Base-by-base conservation (phyloP, 2,329 filamentous ascomycete species). In the Cercospora beticola region DNA sequence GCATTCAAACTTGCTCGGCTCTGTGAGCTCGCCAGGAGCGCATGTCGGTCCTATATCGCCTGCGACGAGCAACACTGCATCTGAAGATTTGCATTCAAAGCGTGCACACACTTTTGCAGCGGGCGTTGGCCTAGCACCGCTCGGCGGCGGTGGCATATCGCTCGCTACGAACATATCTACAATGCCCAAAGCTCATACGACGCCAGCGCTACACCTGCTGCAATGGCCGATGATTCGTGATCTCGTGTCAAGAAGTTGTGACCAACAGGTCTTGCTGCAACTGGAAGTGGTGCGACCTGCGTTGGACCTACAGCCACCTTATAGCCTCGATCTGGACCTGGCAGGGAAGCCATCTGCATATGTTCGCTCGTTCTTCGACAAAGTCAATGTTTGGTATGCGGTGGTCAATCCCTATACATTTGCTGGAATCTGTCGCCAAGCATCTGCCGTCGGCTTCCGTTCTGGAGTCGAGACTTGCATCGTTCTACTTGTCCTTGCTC, bases 111-210 rank as follows among this genome's bases (percentile, higher is more conserved):
- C 76, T 70, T 78, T 78, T 64, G 76, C 78, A 64, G 76, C 62
- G 9, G 76, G 75, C 66, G 72, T 78, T 63, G 78, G 78, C 31
- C 76, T 81, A 72, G 75, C 81, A 16, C 80, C 81, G 64, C 74
- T 81, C 67, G 82, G 82, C 67, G 91, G 90, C 5, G 84, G 93
- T 71, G 90, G 90, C 5, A 92, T 90, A 3, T 93, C 66, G 5
- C 28, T 65, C 18, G 90, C 90, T 87, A 87, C 84, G 65, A 94
- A 92, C 78, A 93, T 94, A 72, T 93, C 91, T 2, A 92, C 90
- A 28, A 94, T 94, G 91, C 92, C 92, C 23, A 94, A 93, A 79
- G 85, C 90, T 16, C 92, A 94, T 79, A 94, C 91, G 0, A 94
- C 92, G 68, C 91, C 92, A 5, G 91, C 91, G 1, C 82, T 93